A percentile compares a stretch with the other conserved stretches of the same genome.
Evolutionary conservation across 2,329 filamentous ascomycete genomes (phyloP).

Genomic region (Exophiala viscosa): DNA sequence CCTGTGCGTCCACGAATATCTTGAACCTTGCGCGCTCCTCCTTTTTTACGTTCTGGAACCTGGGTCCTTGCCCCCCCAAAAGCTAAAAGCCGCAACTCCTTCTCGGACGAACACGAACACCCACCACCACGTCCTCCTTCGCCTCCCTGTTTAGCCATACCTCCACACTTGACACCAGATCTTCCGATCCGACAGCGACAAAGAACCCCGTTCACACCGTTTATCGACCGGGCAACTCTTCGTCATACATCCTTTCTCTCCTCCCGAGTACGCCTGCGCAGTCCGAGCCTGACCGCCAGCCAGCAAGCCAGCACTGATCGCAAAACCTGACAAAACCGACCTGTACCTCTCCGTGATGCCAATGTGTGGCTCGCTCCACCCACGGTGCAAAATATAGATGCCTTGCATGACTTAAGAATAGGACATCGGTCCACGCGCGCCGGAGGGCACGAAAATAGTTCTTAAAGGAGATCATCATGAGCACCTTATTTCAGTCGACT

Average conservation of each 20-base stretch:
- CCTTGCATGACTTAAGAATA: conserved; percentile 24
- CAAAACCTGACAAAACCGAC: conserved; percentile 6
- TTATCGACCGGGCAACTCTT: conserved; percentile 20
- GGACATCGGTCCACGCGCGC: conserved; percentile 16
- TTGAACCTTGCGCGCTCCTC: conserved; percentile 7
- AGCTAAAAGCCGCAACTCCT: conserved; percentile 15
- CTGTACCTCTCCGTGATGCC: conserved; percentile 9
- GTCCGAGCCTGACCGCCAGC: conserved; percentile 6
- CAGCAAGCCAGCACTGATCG: conserved; percentile 3
- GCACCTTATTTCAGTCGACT: conserved; percentile 26
- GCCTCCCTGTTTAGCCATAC: conserved; percentile 8
- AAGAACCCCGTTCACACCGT: conserved; percentile 9
- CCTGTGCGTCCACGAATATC: background rate
- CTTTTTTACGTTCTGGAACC: conserved; percentile 16
- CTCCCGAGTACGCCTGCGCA: conserved; percentile 17
- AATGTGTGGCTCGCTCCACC: conserved; percentile 24
- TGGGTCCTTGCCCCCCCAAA: background rate
- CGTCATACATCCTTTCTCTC: conserved; percentile 12
- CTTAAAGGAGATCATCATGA: conserved; percentile 25
- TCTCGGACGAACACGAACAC: conserved; percentile 2
- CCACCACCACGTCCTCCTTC: conserved; percentile 3
- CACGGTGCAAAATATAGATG: conserved; percentile 20
- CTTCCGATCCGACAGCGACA: conserved; percentile 18
- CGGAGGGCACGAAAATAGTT: conserved; percentile 3
- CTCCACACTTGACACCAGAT: conserved; percentile 20